Evolutionary conservation across 2,329 filamentous ascomycete species (phyloP), one percentile per base, ranked within the genome.

Genomic region (Alternaria solani): DNA sequence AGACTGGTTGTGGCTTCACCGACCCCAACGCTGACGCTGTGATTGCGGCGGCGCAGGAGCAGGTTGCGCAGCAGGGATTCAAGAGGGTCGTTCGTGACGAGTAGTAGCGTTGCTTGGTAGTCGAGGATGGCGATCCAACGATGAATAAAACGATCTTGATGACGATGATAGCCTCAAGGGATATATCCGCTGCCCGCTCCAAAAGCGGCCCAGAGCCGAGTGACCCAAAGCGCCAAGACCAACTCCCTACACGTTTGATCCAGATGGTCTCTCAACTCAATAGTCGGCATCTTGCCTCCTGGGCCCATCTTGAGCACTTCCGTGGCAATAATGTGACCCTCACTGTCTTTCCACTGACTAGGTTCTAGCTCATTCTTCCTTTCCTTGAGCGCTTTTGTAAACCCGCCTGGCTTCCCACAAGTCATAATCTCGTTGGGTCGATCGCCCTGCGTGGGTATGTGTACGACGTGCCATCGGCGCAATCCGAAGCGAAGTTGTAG

Each of bases 1-100:
- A 75, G 68, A 71, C 67, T 6, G 72, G 73, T 8, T 75, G 73
- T 43, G 71, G 70, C 28, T 74, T 75, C 53, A 57, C 42, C 1
- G 73, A 75, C 39, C 73, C 73, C 11, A 74, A 75, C 44, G 68
- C 71, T 4, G 55, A 59, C 7, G 62, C 64, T 25, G 70, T 69
- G 4, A 75, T 75, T 59, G 71, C 72, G 20, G 73, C 70, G n/a
- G 73, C 72, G 1, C 26, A 75, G 60, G 67, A 65, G 5, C 73
- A 75, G 63, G 71, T 75, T 30, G 62, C 49, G 46, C 26, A 65
- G 64, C 73, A 75, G 60, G 72, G 73, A 1, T 75, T 75, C 51
- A 74, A 66, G 69, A 69, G 67, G 63, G 68, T 67, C 46, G 65
- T 68, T 16, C 56, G 58, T 34, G 44, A 28, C 25, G 56, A 54